phyloP scores from a whole-genome alignment of 257 asterid genomes.

The Haberlea rhodopensis region DNA sequence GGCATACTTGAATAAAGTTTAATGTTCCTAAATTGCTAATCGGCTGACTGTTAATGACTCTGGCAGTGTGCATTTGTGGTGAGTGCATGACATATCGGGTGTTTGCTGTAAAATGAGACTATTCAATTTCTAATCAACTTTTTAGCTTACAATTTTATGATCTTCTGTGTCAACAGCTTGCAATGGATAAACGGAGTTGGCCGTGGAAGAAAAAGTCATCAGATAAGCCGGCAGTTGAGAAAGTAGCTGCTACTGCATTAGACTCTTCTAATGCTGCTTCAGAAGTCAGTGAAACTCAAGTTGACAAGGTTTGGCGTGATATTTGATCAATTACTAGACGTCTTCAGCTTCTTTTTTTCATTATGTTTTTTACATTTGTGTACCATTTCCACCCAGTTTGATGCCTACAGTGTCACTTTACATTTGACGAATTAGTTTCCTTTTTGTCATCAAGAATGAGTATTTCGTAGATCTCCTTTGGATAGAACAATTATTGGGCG shows the following conservation, averaged over 20 bases:
- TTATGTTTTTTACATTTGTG: neutral
- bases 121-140: neutral
- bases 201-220: constrained; percentile 98
- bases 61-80: neutral
- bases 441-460: neutral
- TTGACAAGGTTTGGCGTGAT: constrained; percentile 52
- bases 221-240: constrained; percentile 62
- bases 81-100: neutral
- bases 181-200: constrained; percentile 89
- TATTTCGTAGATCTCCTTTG: neutral
- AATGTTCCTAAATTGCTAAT: neutral
- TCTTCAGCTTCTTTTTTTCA: neutral
- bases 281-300: constrained; percentile 41
- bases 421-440: neutral
- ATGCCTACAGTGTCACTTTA: neutral
- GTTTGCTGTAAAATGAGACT: neutral
- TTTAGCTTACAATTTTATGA: neutral
- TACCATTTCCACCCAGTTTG: neutral
- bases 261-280: constrained; percentile 44
- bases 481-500: neutral
- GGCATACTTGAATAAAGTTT: neutral
- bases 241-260: constrained; percentile 28
- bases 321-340: constrained; percentile 2
- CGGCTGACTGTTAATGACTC: neutral
- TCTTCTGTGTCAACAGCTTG: constrained; percentile 30